Evolutionary conservation across 768 basidiomycete genomes (phyloP), one percentile per base, ranked within the genome.

Genomic region (Amanita pallidorosea): DNA sequence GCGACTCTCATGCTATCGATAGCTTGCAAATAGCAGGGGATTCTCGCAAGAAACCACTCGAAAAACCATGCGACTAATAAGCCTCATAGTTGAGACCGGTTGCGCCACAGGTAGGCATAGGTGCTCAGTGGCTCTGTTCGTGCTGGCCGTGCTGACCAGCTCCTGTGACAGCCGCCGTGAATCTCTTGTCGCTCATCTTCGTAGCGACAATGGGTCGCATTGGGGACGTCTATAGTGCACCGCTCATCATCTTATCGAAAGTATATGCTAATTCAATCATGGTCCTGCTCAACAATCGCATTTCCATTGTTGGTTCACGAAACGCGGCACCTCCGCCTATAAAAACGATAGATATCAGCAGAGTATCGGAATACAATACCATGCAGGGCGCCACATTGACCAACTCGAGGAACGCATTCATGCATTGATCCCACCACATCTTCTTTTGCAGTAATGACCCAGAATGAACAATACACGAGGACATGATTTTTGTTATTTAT

Each of bases 61-160:
- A 4, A 56, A 63, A 31, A 58, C 67, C 4, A 58, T 60, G 12
- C 57, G 61, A 33, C 56, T 67, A 7, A 60, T 66, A n/a, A 61
- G 64, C n/a, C 54, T 68, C 37, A 64, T 61, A 0, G 61, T 68
- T n/a, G 67, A 70, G 53, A 70, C 69, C 7, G 67, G 68, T 4
- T 51, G 58, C 3, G 37, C 63, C 13, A 68, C 67, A 42, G 65
- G 67, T 66, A 23, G 4, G 51, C 18, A 15, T 23, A 41, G n/a
- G 23, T 25, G 41, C 22, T 34, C 3, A 27, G 5, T 27, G 15
- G 7, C 3, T 17, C 9, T 29, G 35, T 15, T 45, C 31, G 11
- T 18, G 15, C 6, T 13, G 13, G 31, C 11, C 9, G 34, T 22
- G 41, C 12, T 46, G 3, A 34, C 17, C 8, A 6, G 20, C 40